These are phyloP conservation scores for Apiospora marii DNA, from an alignment of 2,329 filamentous ascomycete genomes.

Conservation along the genomic window DNA sequence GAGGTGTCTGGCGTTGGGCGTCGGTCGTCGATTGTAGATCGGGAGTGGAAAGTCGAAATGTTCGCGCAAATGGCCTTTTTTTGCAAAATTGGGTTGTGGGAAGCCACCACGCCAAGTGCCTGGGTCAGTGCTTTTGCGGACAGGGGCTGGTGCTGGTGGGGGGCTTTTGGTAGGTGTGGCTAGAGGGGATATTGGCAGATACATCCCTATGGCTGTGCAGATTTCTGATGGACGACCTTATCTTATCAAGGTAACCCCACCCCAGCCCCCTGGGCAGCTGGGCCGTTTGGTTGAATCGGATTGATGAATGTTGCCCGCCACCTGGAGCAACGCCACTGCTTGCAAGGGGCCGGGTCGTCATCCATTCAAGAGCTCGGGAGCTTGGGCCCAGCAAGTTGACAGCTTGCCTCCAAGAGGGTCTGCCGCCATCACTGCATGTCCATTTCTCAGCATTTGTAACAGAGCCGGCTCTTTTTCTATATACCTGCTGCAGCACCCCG, in stretches of 20 bases:
- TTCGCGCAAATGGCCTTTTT: constrained; percentile 20
- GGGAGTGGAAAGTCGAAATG: constrained; percentile 18
- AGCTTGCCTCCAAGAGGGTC: constrained; percentile 7
- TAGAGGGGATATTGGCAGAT: background rate
- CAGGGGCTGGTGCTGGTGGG: constrained; percentile 1
- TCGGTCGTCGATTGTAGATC: constrained; percentile 22
- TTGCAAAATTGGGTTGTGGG: constrained; percentile 24
- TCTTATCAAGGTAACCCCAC: background rate
- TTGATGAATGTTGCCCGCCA: background rate
- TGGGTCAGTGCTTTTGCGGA: constrained; percentile 13
- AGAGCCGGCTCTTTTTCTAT: constrained; percentile 20
- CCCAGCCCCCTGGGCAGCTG: background rate
- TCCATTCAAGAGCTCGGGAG: constrained; percentile 10
- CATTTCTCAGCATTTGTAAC: constrained; percentile 18
- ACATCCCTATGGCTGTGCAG: constrained; percentile 8
- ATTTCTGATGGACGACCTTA: background rate
- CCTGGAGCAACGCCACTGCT: constrained; percentile 15
- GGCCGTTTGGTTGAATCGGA: background rate
- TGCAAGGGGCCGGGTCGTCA: background rate
- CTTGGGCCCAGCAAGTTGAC: constrained; percentile 14
- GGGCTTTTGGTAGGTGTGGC: background rate
- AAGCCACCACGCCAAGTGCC: constrained; percentile 12
- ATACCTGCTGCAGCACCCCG: constrained; percentile 12
- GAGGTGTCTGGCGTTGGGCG: constrained; percentile 21
- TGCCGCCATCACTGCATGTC: background rate